Evolutionary conservation across 345 rosid species (phyloP), one percentile per base, ranked within the genome.

Genomic region (Sapria himalayana): DNA sequence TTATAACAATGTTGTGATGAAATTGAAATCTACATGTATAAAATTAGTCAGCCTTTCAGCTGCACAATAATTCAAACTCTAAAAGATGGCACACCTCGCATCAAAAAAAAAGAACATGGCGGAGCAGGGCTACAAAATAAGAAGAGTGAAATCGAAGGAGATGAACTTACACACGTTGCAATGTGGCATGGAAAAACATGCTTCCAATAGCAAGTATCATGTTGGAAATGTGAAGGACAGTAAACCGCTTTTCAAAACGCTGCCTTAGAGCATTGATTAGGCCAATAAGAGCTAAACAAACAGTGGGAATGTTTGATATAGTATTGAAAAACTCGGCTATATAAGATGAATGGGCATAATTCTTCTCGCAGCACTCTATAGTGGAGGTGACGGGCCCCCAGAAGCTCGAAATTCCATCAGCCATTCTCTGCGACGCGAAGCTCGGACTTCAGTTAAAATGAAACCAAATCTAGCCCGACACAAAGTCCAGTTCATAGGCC

Each of bases 321-420:
- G 98, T 82, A 69, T 89, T 89, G 60, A 55, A 79, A 48, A 82
- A 79, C 62, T 89, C 98, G 1, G 98, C 98, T 42, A 79, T 64
- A 50, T 89, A 82, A 1, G 93, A 65, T 4, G 95, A 79, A 50
- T 76, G 27, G 19, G 39, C 63, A 14, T 74, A 79, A 61, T 89
- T 89, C 47, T 60, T 67, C 72, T 89, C 94, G 63, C 98, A 86
- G 54, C 93, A 72, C 11, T 82, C 98, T 2, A 33, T 38, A 14
- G 72, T 51, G 23, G 94, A 72, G 23, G 94, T 82, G 48, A 82
- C 91, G 2, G 98, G 98, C 42, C 93, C 94, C 94, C 94, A 78
- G 57, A 79, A 82, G 65, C 80, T 78, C 1, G 89, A 59, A 47
- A 74, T 42, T 43, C 73, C 80, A 55, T 70, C 76, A 0, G 74